A percentile compares a stretch with the other conserved stretches of the same genome.
Evolutionary conservation across 768 basidiomycete species (phyloP).

Genomic region (Tephrocybe sp.): DNA sequence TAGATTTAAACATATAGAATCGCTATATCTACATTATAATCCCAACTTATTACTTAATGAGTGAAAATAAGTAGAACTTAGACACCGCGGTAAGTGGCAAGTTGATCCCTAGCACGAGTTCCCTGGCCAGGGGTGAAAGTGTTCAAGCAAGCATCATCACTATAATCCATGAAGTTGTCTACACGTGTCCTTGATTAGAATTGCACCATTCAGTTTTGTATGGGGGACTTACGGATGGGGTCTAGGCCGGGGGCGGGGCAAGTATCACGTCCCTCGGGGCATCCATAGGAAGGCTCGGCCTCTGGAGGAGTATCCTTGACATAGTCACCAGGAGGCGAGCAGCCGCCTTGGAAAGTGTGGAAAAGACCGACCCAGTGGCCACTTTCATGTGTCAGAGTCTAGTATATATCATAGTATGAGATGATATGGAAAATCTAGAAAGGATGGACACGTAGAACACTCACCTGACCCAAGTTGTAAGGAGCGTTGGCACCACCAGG

Average conservation of each 20-base stretch:
- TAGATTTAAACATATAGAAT: no score
- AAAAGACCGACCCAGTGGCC: slow-evolving; percentile 59
- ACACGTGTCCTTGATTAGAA: not conserved
- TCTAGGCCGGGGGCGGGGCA: slow-evolving; percentile 37
- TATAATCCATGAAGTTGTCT: slow-evolving; percentile 56
- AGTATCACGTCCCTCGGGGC: slow-evolving; percentile 35
- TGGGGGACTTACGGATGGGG: slow-evolving; percentile 35
- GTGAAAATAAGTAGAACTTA: no score
- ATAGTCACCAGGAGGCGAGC: slow-evolving; percentile 34
- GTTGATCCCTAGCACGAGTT: slow-evolving; percentile 36
- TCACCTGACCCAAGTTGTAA: slow-evolving; percentile 41
- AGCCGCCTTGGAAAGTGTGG: slow-evolving; percentile 58
- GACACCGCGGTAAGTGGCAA: not conserved
- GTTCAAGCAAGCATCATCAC: slow-evolving; percentile 46
- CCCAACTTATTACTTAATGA: no score
- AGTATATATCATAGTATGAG: no score
- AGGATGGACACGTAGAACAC: no score
- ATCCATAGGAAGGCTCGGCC: slow-evolving; percentile 38
- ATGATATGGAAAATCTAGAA: no score
- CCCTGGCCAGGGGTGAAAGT: slow-evolving; percentile 45
- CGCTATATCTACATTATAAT: no score
- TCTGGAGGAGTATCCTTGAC: slow-evolving; percentile 49
- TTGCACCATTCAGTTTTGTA: no score
- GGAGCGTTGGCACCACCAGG: slow-evolving; percentile 38
- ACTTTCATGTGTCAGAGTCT: slow-evolving; percentile 57